Evolutionary conservation across 176 grass and related monocot genomes (phyloP), one percentile per base, ranked within the genome.

Genomic region (Triticum urartu): DNA sequence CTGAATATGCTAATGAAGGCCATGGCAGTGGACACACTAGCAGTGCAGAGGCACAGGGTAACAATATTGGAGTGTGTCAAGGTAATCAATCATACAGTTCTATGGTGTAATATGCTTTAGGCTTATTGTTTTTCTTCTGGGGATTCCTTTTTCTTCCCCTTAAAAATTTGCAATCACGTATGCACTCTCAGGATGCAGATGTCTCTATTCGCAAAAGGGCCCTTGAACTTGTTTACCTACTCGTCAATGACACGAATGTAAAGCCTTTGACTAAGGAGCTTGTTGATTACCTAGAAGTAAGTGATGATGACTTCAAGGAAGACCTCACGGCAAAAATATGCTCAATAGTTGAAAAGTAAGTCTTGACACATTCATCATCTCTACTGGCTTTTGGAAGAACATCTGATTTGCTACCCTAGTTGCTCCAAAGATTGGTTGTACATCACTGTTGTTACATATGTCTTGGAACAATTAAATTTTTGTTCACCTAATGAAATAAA

Each of bases 141-240:
- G 9, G 15, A 62, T 20, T 85, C 56, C 56, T 71, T 42, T 25
- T 15, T 90, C 87, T 75, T 82, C 17, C 79, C 73, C 75, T 86
- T 77, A 85, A 78, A 38, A 39, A 48, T 88, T 84, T 86, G 64
- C 20, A 47, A 82, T 47, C 61, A 26, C 48, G 28, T 88, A 18
- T 89, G 77, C 66, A 26, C 56, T 83, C 85, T 75, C 94, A 99
- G 97, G 97, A 99, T 94, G 91, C 97, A 66, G 97, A 99, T 94
- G 97, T 95, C 63, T 99, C 97, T 62, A 99, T 99, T 78, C 92
- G 92, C 68, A 99, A 94, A 94, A 99, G 97, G 88, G 97, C 97
- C 22, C 92, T 99, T 81, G 97, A 94, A 68, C 92, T 99, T 85
- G 68, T 93, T 92, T 99, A 93, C 69, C 81, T 99, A 54, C 92